phyloP scores from a whole-genome alignment of 495 filamentous ascomycete genomes.

The Clohesyomyces aquaticus region DNA sequence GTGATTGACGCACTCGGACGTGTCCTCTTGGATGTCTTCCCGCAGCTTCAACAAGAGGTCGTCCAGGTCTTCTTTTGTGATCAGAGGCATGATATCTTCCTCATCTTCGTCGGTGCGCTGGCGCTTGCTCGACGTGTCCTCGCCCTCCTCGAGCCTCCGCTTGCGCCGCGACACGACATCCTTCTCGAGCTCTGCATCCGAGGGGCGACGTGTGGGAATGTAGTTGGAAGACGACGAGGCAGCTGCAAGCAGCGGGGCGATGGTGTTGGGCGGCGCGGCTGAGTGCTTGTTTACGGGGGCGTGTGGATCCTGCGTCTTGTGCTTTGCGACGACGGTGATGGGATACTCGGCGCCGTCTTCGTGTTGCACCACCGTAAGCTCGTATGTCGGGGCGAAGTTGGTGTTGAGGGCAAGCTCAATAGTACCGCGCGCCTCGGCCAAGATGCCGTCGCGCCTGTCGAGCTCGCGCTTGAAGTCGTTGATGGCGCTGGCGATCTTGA shows the following conservation, averaged over 20 bases:
- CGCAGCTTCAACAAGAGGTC: conserved; percentile 23
- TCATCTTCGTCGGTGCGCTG: conserved; percentile 19
- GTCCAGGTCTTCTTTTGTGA: conserved; percentile 32
- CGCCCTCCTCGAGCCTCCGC: conserved; percentile 17
- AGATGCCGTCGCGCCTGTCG: conserved; percentile 28
- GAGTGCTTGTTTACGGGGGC: background rate
- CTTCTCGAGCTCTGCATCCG: conserved; percentile 31
- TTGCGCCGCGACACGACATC: conserved; percentile 30
- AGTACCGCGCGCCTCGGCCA: conserved; percentile 13
- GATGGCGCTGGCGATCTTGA: conserved; percentile 20
- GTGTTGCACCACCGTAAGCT: conserved; percentile 19
- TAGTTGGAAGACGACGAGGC: background rate
- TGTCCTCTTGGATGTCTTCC: conserved; percentile 40
- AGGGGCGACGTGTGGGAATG: conserved; percentile 17
- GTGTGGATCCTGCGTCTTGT: conserved; percentile 6
- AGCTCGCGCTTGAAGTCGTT: conserved; percentile 35
- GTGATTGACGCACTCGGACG: conserved; percentile 38
- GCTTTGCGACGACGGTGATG: conserved; percentile 15
- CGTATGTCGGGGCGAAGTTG: conserved; percentile 12
- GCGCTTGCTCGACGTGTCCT: conserved; percentile 14
- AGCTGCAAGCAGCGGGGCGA: background rate
- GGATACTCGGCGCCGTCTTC: conserved; percentile 34
- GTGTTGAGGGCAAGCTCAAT: conserved; percentile 21
- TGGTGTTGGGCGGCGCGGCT: background rate
- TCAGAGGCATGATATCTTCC: conserved; percentile 26